Evolutionary conservation across 2,329 filamentous ascomycete species (phyloP), one percentile per base, ranked within the genome.

Genomic region (Rhytidhysteron rufulum): DNA sequence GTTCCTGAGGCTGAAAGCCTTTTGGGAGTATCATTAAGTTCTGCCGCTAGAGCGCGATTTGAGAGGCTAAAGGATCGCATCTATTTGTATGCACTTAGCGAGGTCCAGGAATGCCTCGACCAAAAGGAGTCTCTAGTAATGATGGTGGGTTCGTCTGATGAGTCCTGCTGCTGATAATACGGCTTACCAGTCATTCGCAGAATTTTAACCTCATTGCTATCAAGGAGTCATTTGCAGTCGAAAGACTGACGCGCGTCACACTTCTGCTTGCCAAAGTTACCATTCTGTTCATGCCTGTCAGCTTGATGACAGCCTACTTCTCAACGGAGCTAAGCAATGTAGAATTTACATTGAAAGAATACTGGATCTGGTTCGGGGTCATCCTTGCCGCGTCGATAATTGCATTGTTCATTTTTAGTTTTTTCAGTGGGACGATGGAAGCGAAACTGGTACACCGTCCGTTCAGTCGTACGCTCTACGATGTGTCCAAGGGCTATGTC

Each of bases 161-260:
- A 19, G 24, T 34, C 22, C 7, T 4, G 10, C 17, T 17, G 8
- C 31, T 5, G 9, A 10, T 11, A 17, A 20, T 15, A 17, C n/a
- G 18, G 3, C 25, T n/a, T 18, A 22, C 24, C 21, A 16, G 5
- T 20, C 24, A 35, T 10, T n/a, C 17, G n/a, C 43, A 86, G 82
- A 88, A 88, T 60, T 88, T 88, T 72, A 87, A 85, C 60, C 74
- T 89, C 48, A 86, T 85, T 42, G 80, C 84, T 15, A 80, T 88
- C 54, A 87, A 85, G 57, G 83, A 88, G 60, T 86, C 83, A 0
- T 77, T 81, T 48, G 79, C 80, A 4, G 85, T 87, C 9, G 84
- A 86, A 43, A 76, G 82, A 16, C 73, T 89, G 16, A 88, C 84
- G 0, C 73, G 84, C 42, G 82, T 84, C 47, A 86, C 85, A 3